Base-by-base conservation (phyloP, 345 rosid species). In the Diplotaxis tenuifolia region DNA sequence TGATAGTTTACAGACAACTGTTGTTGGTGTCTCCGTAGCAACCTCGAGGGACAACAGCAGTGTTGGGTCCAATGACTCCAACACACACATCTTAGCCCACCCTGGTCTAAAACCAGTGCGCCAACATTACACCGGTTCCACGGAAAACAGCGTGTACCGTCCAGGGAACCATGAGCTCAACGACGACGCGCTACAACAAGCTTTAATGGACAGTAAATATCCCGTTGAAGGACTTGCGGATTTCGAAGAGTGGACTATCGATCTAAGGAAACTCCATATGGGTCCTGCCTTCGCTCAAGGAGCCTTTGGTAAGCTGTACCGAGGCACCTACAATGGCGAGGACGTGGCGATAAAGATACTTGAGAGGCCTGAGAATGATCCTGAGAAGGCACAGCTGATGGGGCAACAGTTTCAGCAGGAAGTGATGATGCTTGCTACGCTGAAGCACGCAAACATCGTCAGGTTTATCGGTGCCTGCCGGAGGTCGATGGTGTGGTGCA, bases 1-100 rank as follows among this genome's bases (percentile, higher is more conserved):
- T 20, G 91, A 87, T 62, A 87, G 91, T 76, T 52, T 85, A 57
- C 91, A 83, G 78, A 85, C 89, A 0, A 82, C 83, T 80, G 81
- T 78, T 52, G 86, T 81, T 14, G 91, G 91, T 14, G 91, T 83
- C 21, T 87, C 91, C 25, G 91, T 87, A 52, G 81, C 91, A 5
- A 83, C 85, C 84, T 87, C 91, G 62, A 57, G 5, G 62, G 62
- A 57, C 4, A 27, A 57, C 62, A 57, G 62, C 66, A 87, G 91
- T 18, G 91, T 87, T 8, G 91, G 91, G 11, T 87, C 91, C 68
- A 85, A 74, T 71, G 89, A 87, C 82, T 87, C 91, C 45, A 79
- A 80, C 18, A 87, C 91, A 47, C 91, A 83, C 78, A 87, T 87
- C 36, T 74, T 87, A 72, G 85, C 84, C 73, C 89, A 85, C 49